These are phyloP conservation scores for Geum urbanum DNA, from an alignment of 306 rosid genomes.

Conservation along the genomic window DNA sequence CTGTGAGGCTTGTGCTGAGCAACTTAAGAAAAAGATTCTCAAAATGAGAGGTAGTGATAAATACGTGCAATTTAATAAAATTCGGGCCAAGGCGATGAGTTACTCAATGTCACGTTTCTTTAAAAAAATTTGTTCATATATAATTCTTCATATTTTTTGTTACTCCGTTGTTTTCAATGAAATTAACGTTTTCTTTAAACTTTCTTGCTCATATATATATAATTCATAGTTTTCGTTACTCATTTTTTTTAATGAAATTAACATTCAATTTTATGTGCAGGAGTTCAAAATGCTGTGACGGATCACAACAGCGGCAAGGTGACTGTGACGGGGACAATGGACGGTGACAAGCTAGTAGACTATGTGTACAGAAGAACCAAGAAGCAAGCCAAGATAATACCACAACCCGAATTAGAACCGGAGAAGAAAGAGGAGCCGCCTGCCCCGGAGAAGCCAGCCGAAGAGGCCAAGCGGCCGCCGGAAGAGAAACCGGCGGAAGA, in stretches of 20 bases:
- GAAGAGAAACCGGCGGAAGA: conserved; percentile 40
- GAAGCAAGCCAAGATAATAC: conserved; percentile 79
- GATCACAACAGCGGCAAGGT: conserved; percentile 72
- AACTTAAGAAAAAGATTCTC: conserved; percentile 81
- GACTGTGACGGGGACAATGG: conserved; percentile 75
- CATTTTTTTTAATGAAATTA: not conserved
- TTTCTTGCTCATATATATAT: not conserved
- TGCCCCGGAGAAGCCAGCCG: conserved; percentile 34
- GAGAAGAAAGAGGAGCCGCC: conserved; percentile 37
- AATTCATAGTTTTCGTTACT: not conserved
- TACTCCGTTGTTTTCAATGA: too few relatives aligned
- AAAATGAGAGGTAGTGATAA: conserved; percentile 93
- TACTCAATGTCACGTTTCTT: too few relatives aligned
- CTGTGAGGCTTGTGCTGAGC: conserved; percentile 92
- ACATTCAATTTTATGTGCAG: conserved; percentile 25
- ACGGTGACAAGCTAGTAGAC: conserved; percentile 73
- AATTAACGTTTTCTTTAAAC: too few relatives aligned
- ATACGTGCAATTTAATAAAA: not conserved
- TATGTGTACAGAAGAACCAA: conserved; percentile 80
- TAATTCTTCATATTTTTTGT: too few relatives aligned
- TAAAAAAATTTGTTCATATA: too few relatives aligned
- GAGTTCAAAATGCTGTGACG: conserved; percentile 77
- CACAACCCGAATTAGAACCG: conserved; percentile 55
- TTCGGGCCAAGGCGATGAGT: not conserved
- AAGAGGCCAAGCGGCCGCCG: conserved; percentile 33